A percentile compares a stretch with the other conserved stretches of the same genome.
These are phyloP conservation scores for Calonectria leucothoes DNA, from an alignment of 2,329 filamentous ascomycete species.

Conservation along the genomic window DNA sequence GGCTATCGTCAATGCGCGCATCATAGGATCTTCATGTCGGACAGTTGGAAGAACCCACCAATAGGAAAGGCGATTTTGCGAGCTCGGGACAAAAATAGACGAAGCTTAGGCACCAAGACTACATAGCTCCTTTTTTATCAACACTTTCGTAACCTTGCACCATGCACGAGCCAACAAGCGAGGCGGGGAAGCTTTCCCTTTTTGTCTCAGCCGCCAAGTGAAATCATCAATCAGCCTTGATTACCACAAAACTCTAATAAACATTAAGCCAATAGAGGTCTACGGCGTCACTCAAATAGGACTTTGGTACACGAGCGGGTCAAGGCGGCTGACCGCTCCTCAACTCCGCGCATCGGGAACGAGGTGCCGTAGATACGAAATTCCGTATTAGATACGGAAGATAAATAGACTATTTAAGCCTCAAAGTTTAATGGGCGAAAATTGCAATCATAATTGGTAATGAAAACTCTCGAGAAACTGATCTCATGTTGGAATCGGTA, in stretches of 20 bases:
- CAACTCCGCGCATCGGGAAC: not conserved
- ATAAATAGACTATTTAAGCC: too few relatives aligned
- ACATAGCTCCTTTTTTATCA: not conserved
- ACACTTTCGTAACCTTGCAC: not conserved
- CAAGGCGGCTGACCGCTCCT: not conserved
- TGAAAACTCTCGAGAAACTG: too few relatives aligned
- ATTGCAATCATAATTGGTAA: too few relatives aligned
- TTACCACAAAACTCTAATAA: too few relatives aligned
- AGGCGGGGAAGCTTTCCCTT: not conserved
- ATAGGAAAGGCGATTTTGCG: not conserved
- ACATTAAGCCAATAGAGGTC: too few relatives aligned
- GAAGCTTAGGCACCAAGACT: not conserved
- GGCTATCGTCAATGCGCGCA: not conserved
- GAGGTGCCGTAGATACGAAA: not conserved
- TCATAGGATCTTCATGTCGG: not conserved
- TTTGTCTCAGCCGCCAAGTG: not conserved
- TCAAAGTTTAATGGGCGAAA: too few relatives aligned
- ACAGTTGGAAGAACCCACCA: not conserved
- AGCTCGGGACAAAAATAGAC: not conserved
- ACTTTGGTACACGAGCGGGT: not conserved
- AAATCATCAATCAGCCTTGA: not conserved
- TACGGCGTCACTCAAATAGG: not conserved
- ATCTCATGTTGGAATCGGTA: too few relatives aligned
- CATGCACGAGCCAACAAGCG: not conserved
- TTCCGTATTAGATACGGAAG: not conserved